phyloP scores from a whole-genome alignment of 2,329 filamentous ascomycete species.

The Arthrobotrys megalospora region DNA sequence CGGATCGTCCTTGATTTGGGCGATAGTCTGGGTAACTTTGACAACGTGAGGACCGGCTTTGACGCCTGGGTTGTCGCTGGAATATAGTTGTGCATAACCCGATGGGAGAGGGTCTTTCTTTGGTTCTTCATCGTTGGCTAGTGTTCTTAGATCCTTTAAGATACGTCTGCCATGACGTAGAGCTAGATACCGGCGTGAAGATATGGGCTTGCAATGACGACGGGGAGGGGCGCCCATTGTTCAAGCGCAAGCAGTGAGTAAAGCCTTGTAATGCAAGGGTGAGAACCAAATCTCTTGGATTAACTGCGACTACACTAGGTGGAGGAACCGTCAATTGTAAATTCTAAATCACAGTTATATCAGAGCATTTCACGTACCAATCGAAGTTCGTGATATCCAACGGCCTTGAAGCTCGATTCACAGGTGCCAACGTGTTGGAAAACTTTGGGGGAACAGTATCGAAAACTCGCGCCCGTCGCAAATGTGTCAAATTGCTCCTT shows the following conservation, averaged over 20 bases:
- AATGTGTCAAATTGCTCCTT: no score
- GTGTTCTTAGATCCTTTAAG: background rate
- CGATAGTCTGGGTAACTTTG: constrained; percentile 43
- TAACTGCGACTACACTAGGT: no score
- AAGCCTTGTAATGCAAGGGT: background rate
- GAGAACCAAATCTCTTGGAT: background rate
- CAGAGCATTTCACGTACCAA: no score
- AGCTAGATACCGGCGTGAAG: constrained; percentile 4
- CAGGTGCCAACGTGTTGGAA: no score
- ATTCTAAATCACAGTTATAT: no score
- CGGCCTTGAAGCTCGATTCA: no score
- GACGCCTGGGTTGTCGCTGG: constrained; percentile 57
- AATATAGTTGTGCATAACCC: constrained; percentile 56
- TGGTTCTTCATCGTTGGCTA: background rate
- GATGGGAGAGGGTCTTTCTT: constrained; percentile 28
- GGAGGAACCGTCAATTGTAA: no score
- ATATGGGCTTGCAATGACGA: constrained; percentile 3
- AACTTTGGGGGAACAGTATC: no score
- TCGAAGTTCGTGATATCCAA: no score
- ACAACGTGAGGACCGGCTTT: constrained; percentile 49
- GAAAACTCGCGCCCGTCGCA: no score
- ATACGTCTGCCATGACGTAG: constrained; percentile 16
- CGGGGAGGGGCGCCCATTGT: constrained; percentile 21
- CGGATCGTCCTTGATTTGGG: constrained; percentile 14
- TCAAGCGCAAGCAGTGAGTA: no score